Evolutionary conservation across 345 rosid genomes (phyloP), one percentile per base, ranked within the genome.

Genomic region (Gossypium mustelinum): DNA sequence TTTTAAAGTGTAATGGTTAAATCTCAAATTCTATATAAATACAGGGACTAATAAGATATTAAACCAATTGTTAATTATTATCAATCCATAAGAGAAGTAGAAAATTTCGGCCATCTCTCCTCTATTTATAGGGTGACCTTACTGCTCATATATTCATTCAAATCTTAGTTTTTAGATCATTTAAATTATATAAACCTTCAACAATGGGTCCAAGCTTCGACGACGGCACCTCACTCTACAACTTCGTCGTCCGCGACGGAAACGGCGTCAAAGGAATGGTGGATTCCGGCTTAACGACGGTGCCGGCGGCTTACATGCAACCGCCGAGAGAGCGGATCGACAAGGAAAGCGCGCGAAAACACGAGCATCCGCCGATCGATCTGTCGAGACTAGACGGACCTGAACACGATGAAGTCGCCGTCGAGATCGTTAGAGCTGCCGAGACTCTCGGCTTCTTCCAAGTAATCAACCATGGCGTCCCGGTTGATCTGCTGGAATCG

Each of bases 401-500:
- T 70, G 2, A 52, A n/a, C 67, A 8, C 12, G 67, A 62, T 4
- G 45, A 67, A 18, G 29, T 77, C 1, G 83, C 77, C 3, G 66
- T 75, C 5, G 72, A 79, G 5, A 73, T 80, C 2, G 63, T 82
- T 12, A 77, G 72, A 2, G 85, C 85, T 2, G 83, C 85, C 2
- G 81, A 77, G 65, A 77, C 57, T 43, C 80, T 50, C 78, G 85
- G 85, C 0, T 82, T 72, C 73, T 80, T 82, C 39, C 85, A 82
- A 50, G 44, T 80, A 4, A 54, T 77, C 7, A 79, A 75, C 65
- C 85, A 80, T 41, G 92, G 89, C 0, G 86, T 87, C 24, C 81
- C 89, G 4, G 74, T 77, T 7, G 84, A 85, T 61, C 57, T 89
- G 59, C 84, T 89, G 1, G 89, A 87, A 52, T 57, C 65, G 22